Evolutionary conservation across 139 green algal genomes (phyloP).

Genomic region (Chlamydomonas schloesseri): DNA sequence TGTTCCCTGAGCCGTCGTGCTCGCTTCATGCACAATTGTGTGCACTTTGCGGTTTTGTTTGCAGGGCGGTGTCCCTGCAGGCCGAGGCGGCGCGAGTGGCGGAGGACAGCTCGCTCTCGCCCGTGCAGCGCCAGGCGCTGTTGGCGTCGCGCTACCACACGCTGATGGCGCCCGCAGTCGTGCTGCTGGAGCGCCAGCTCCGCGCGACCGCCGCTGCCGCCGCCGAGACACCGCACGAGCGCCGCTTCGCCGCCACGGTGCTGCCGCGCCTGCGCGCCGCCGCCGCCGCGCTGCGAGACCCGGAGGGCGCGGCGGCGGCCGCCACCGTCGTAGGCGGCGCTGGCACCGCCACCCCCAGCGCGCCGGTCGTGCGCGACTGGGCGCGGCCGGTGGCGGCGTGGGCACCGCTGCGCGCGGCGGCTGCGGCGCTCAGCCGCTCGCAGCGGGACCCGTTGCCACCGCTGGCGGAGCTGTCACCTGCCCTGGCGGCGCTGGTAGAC

Average conservation of each 20-base stretch:
- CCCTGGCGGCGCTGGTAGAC: conserved; percentile 52
- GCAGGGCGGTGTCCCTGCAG: conserved; percentile 55
- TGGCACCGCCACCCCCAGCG: too few species aligned
- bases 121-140: conserved; percentile 40
- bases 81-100: conserved; percentile 51
- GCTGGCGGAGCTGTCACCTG: conserved; percentile 61
- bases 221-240: conserved; percentile 54
- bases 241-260: conserved; percentile 45
- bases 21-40: too few species aligned
- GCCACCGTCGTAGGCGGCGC: too few species aligned
- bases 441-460: conserved; percentile 33
- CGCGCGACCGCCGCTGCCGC: conserved; percentile 11
- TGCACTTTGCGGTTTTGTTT: too few species aligned
- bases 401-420: conserved; percentile 61
- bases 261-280: conserved; percentile 52
- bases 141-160: conserved; percentile 59
- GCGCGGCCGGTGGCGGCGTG: conserved; percentile 34
- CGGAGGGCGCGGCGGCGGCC: too few species aligned
- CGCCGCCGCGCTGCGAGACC: conserved; percentile 18
- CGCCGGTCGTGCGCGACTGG: conserved; percentile 38
- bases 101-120: conserved; percentile 28
- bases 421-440: conserved; percentile 42
- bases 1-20: too few species aligned
- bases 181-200: conserved; percentile 69
- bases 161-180: conserved; percentile 65